Conservation (phyloP, 768 basidiomycete species). For the Amyloporia xantha region DNA sequence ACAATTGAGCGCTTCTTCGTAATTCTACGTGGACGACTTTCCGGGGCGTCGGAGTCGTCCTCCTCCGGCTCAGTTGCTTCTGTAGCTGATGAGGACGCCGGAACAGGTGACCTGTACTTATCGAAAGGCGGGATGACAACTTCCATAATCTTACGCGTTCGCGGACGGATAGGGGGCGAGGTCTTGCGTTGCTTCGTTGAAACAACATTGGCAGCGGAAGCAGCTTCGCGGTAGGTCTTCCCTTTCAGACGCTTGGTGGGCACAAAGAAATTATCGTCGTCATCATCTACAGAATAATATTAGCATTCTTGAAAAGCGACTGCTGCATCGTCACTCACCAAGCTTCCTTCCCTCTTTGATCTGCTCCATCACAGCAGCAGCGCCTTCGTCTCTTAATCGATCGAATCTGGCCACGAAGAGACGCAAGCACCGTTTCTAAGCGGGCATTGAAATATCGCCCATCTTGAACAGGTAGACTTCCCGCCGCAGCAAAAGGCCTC, state of each 20-base stretch:
- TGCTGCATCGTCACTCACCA: slow-evolving; percentile 34
- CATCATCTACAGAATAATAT: slow-evolving; percentile 37
- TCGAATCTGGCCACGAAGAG: slow-evolving; percentile 63
- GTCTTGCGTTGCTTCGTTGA: neutral
- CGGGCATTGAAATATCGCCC: slow-evolving; percentile 89
- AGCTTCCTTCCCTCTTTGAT: slow-evolving; percentile 57
- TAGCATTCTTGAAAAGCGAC: too few species aligned
- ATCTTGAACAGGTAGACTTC: slow-evolving; percentile 65
- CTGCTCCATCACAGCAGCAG: slow-evolving; percentile 51
- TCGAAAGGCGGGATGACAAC: slow-evolving; percentile 43
- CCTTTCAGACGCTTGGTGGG: slow-evolving; percentile 70
- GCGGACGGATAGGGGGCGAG: slow-evolving; percentile 1
- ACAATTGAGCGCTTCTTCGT: slow-evolving; percentile 34
- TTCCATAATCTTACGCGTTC: slow-evolving; percentile 40
- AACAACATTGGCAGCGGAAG: slow-evolving; percentile 21
- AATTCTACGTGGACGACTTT: slow-evolving; percentile 11
- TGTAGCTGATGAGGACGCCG: slow-evolving; percentile 30
- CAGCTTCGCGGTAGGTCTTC: slow-evolving; percentile 62
- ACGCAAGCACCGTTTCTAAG: slow-evolving; percentile 52
- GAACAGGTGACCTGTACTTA: slow-evolving; percentile 11
- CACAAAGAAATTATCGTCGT: slow-evolving; percentile 39
- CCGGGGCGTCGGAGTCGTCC: slow-evolving; percentile 32
- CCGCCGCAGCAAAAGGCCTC: slow-evolving; percentile 61
- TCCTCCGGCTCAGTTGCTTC: slow-evolving; percentile 25
- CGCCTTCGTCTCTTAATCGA: slow-evolving; percentile 57